These are phyloP conservation scores for Aspergillus hiratsukae DNA, from an alignment of 2,329 filamentous ascomycete genomes.

Conservation along the genomic window DNA sequence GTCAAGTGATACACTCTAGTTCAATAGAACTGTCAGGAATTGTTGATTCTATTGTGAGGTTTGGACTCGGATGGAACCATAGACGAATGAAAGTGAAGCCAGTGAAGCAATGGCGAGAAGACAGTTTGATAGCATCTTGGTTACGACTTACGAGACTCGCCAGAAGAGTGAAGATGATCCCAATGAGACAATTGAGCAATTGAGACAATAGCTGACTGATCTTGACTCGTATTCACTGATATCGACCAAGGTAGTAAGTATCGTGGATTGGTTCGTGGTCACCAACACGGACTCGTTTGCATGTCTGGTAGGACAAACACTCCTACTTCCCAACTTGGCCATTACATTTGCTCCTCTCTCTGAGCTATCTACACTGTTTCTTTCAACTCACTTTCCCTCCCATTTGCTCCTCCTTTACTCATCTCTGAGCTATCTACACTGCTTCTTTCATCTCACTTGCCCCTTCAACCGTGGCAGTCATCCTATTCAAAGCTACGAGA, in stretches of 20 bases:
- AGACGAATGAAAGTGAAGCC: background rate
- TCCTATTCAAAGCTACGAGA: slow-evolving; percentile 3
- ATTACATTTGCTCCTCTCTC: background rate
- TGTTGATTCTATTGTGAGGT: background rate
- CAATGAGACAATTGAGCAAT: no score
- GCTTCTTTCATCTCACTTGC: background rate
- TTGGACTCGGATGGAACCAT: background rate
- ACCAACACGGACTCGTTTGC: background rate
- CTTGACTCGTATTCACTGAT: background rate
- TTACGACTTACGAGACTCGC: background rate
- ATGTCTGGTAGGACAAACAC: background rate
- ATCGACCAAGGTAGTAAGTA: background rate
- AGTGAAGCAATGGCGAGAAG: background rate
- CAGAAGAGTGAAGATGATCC: background rate
- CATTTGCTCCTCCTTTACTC: background rate
- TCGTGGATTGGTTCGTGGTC: background rate
- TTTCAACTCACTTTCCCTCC: no score
- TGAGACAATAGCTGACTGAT: background rate
- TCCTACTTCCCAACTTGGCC: background rate
- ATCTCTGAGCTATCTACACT: background rate
- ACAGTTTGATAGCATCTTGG: background rate
- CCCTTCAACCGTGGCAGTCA: background rate
- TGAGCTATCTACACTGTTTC: no score
- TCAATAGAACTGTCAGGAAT: no score
- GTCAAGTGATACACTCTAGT: no score